Base-by-base conservation (phyloP, 805 yeast species). In the Kregervanrija fluxuum region DNA sequence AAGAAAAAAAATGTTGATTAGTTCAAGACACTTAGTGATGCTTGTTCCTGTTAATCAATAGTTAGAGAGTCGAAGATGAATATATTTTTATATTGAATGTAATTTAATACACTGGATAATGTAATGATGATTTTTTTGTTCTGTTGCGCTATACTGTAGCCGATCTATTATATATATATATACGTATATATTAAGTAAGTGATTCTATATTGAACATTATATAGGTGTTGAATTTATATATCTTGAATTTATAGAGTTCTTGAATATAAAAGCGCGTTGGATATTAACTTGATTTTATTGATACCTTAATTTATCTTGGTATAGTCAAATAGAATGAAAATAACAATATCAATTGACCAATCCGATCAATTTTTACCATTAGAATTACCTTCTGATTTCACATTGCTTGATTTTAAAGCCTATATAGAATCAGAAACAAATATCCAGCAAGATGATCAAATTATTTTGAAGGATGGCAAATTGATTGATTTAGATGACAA, bases 11-110 rank as follows among this genome's bases (percentile, higher is more conserved):
- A 79, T 85, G 75, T 68, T 85, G 37, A 68, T 85, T 53, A 83
- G 82, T 60, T 89, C 90, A 8, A 79, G 82, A 48, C 80, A 76
- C 51, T 75, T 85, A 40, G 79, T 87, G 14, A 82, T 85, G 89
- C 45, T 63, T 28, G 71, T 75, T 4, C 81, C 80, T 30, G 77
- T 45, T 22, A 22, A 22, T 6, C 28, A 22, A 22, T 22, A 22
- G 28, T 22, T 22, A 22, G 8, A 22, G 6, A 22, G 28, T 22
- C 28, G 8, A 22, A 22, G 28, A 22, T 22, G 8, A 22, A 22
- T 22, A 22, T 22, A 22, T 6, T 22, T 22, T 22, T 22, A 22
- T 22, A 22, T 22, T 22, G 4, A 22, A 22, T 22, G 28, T 22
- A 22, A 22, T 22, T 22, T 22, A 22, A 22, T 22, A 22, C 8